phyloP scores from a whole-genome alignment of 108 stramenopile genomes.

The Chaetoceros muelleri region DNA sequence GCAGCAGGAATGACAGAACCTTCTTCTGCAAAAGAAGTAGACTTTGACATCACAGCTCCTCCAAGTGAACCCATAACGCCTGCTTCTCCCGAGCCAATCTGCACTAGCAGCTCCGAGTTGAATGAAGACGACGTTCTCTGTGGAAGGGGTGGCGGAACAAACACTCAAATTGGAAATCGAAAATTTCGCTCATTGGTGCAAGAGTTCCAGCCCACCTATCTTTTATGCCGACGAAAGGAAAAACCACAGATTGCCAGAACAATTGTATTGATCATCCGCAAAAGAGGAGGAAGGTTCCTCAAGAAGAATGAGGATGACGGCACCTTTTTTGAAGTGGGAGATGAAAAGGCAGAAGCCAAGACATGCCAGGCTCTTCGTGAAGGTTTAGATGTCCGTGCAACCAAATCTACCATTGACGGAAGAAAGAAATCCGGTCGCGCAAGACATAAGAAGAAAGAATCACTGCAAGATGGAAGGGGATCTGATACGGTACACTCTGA shows the following conservation, averaged over 20 bases:
- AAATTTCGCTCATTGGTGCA: conserved; percentile 73
- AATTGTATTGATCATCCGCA: conserved; percentile 71
- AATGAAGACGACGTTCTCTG: conserved; percentile 70
- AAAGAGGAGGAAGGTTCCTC: conserved; percentile 71
- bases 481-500: background rate
- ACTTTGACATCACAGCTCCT: conserved; percentile 73
- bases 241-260: conserved; percentile 77
- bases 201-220: conserved; percentile 80
- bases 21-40: conserved; percentile 57
- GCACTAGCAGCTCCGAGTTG: conserved; percentile 41
- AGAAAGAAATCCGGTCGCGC: background rate
- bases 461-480: background rate
- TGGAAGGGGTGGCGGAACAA: conserved; percentile 80
- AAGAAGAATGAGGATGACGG: conserved; percentile 71
- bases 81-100: conserved; percentile 34
- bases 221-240: conserved; percentile 71
- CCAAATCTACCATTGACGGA: conserved; percentile 30
- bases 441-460: background rate
- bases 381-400: conserved; percentile 78
- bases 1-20: conserved; percentile 30
- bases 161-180: conserved; percentile 80
- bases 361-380: conserved; percentile 79
- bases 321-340: conserved; percentile 70
- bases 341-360: conserved; percentile 83
- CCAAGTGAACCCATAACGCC: conserved; percentile 49